These are phyloP conservation scores for Agrocybe chaxingu DNA, from an alignment of 768 basidiomycete species.

Conservation along the genomic window DNA sequence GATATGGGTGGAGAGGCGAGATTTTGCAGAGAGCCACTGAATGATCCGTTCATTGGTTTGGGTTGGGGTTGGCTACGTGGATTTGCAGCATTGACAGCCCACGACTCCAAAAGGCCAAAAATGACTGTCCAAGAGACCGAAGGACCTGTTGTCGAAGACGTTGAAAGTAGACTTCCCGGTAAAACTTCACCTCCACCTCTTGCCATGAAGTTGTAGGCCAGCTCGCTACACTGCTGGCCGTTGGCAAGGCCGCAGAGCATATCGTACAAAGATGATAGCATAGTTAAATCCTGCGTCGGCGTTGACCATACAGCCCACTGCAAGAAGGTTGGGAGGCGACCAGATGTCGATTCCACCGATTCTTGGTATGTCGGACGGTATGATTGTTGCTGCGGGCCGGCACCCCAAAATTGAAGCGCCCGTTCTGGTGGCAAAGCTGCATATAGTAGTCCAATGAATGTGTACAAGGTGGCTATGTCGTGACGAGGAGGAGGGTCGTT, in stretches of 20 bases:
- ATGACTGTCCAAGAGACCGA: constrained; percentile 77
- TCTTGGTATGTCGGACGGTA: constrained; percentile 52
- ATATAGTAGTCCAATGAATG: constrained; percentile 81
- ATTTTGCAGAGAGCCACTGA: constrained; percentile 30
- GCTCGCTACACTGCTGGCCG: constrained; percentile 81
- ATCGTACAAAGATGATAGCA: constrained; percentile 81
- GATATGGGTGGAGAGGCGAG: constrained; percentile 32
- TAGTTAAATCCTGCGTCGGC: constrained; percentile 64
- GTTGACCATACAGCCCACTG: constrained; percentile 92
- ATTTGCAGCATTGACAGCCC: constrained; percentile 55
- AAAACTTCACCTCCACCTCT: constrained; percentile 70
- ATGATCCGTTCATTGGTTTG: constrained; percentile 29
- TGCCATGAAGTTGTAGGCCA: constrained; percentile 87
- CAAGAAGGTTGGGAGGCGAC: constrained; percentile 54
- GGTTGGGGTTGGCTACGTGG: constrained; percentile 42
- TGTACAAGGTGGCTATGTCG: constrained; percentile 82
- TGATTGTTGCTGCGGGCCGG: constrained; percentile 42
- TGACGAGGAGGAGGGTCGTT: constrained; percentile 55
- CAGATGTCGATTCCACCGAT: constrained; percentile 51
- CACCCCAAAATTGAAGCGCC: constrained; percentile 86
- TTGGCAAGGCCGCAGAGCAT: constrained; percentile 85
- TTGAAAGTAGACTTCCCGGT: constrained; percentile 53
- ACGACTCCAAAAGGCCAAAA: constrained; percentile 72
- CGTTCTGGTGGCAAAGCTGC: constrained; percentile 68
- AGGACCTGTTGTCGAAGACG: constrained; percentile 47